Evolutionary conservation across 2,329 filamentous ascomycete species (phyloP).

Genomic region (Fusarium anthophilum): DNA sequence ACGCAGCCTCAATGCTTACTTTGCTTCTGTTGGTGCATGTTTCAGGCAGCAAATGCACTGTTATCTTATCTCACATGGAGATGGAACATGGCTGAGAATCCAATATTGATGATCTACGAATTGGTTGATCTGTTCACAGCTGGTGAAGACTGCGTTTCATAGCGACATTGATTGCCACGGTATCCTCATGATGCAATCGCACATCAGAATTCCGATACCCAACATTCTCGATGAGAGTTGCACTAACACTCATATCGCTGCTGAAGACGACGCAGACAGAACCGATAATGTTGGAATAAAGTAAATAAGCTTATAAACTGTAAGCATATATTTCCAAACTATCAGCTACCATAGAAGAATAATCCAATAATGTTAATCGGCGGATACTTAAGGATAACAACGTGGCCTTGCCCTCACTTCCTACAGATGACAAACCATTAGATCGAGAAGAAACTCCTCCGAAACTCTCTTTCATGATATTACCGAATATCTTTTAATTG

Average conservation of each 20-base stretch:
- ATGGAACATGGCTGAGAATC: not conserved
- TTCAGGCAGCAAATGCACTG: not conserved
- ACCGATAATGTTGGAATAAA: not conserved
- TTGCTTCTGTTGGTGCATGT: not conserved
- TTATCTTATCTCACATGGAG: constrained; percentile 1
- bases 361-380: not conserved
- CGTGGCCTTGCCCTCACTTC: not conserved
- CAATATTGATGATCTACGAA: not conserved
- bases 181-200: not conserved
- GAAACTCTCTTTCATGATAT: not conserved
- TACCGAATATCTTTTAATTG: not conserved
- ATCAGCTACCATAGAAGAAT: fast-evolving
- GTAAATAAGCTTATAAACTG: too few species aligned
- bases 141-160: not conserved
- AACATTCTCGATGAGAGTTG: too few species aligned
- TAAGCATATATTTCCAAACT: not conserved
- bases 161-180: not conserved
- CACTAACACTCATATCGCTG: not conserved
- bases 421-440: too few species aligned
- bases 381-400: too few species aligned
- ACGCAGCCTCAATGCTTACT: not conserved
- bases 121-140: not conserved
- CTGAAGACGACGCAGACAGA: not conserved
- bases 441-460: not conserved
- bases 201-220: not conserved